Base-by-base conservation (phyloP, 2,329 filamentous ascomycete species). In the Eurotiales sp. region DNA sequence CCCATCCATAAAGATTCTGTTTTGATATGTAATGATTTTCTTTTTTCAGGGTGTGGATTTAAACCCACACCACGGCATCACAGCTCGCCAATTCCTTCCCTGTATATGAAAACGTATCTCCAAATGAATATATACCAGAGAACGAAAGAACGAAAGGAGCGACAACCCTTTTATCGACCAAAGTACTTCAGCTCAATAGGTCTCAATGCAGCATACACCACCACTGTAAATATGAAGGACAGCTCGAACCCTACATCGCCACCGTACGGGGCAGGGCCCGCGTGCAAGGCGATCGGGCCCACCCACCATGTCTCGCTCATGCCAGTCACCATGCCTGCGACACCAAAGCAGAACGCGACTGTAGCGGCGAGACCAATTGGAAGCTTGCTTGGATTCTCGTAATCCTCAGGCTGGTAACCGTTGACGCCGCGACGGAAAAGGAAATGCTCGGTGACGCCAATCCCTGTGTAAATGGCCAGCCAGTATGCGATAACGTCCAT, bases 221-320 rank as follows among this genome's bases (percentile, higher is more conserved):
- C 58, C 7, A 77, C 68, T 0, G 80, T 65, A 59, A 88, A 84
- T 1, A 72, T 75, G 63, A 88, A 87, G 0, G 76, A 85, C 42
- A 87, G 64, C 64, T 87, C 85, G 56, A 88, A 83, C 3, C 81
- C 82, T 32, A 84, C 67, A 67, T 85, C 82, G 21, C 80, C 81
- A 37, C 72, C 73, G 54, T 53, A 70, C 2, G 59, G 60, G 2
- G 73, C 66, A 36, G 67, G 64, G 34, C 82, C 77, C 50, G 83
- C 82, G 23, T 80, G 70, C 53, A 75, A 72, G 0, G 83, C 85
- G 55, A 89, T 82, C 0, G 85, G 85, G 0, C 86, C 86, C 1
- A 80, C 79, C 57, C 74, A 86, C 84, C 85, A 89, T 0, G 74
- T 66, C 66, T 90, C 86, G n/a, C 78, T 79, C 84, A 89, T 89